A percentile compares a stretch with the other conserved stretches of the same genome.
phyloP scores from a whole-genome alignment of 2,329 filamentous ascomycete species.

The Nannizzia gypsea region DNA sequence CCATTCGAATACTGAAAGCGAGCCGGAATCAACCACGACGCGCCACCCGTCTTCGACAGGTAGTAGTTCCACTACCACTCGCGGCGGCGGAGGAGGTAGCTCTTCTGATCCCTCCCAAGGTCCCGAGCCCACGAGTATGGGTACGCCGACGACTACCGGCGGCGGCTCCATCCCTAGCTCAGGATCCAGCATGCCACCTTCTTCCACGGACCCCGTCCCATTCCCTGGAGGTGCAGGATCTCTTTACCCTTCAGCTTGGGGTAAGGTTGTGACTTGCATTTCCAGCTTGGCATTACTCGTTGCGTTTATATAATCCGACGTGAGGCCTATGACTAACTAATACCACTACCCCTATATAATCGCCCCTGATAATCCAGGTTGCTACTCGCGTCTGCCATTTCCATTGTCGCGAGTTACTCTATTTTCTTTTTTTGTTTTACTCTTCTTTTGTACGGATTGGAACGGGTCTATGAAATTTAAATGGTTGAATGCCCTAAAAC shows the following conservation, averaged over 20 bases:
- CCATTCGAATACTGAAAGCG: not conserved
- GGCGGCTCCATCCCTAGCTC: not conserved
- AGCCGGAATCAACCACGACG: not conserved
- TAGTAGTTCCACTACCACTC: not conserved
- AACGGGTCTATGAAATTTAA: not conserved
- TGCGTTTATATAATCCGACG: conserved; percentile 1
- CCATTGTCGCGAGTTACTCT: not conserved
- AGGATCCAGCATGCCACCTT: not conserved
- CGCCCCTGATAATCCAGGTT: not conserved
- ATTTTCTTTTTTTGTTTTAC: not conserved
- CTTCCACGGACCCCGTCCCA: not conserved
- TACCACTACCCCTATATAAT: not conserved
- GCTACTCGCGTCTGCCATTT: not conserved
- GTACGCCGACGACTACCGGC: not conserved
- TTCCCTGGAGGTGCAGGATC: conserved; percentile 2
- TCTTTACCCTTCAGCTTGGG: not conserved
- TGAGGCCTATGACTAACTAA: not conserved
- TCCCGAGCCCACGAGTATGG: not conserved
- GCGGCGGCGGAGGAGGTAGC: not conserved
- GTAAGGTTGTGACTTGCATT: not conserved
- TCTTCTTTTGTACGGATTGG: not conserved
- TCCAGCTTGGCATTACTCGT: not conserved
- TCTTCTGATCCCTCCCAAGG: not conserved
- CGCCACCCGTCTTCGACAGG: not conserved
- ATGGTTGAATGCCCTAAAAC: not conserved